Conservation (phyloP, 2,329 filamentous ascomycete species). For the Xylaria sp. region DNA sequence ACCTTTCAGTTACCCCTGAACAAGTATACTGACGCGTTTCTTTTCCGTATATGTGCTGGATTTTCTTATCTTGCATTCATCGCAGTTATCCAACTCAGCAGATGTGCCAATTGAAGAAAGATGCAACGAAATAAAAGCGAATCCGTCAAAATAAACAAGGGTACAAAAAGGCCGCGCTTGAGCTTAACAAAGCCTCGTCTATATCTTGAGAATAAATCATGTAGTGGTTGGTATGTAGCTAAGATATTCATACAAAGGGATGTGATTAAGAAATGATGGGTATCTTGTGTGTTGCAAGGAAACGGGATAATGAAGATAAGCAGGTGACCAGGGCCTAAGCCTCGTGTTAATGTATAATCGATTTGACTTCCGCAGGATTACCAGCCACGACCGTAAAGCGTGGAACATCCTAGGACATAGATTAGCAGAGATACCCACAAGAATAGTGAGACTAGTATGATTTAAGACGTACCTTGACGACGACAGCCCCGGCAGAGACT, state of each 20-base stretch:
- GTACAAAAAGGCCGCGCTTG: conserved; percentile 16
- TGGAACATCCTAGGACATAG: conserved; percentile 65
- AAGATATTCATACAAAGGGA: conserved; percentile 31
- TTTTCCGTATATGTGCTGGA: conserved; percentile 9
- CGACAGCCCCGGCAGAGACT: conserved; percentile 85
- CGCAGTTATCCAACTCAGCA: conserved; percentile 7
- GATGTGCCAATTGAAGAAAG: conserved; percentile 15
- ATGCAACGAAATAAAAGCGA: neutral
- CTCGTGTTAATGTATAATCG: conserved; percentile 45
- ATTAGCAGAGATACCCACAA: conserved; percentile 20
- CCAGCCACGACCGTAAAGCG: conserved; percentile 76
- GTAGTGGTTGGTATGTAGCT: conserved; percentile 31
- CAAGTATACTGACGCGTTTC: conserved; percentile 4
- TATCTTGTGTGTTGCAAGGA: conserved; percentile 36
- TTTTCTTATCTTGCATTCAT: conserved; percentile 1
- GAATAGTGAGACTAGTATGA: neutral
- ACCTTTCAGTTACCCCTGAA: conserved; percentile 8
- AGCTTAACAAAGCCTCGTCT: conserved; percentile 27
- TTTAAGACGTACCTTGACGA: conserved; percentile 74
- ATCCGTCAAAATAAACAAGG: conserved; percentile 14
- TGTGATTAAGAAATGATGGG: conserved; percentile 35
- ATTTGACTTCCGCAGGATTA: conserved; percentile 72
- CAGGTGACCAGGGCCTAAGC: neutral
- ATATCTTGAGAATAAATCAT: conserved; percentile 27
- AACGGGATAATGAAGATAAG: conserved; percentile 14